Evolutionary conservation across 495 filamentous ascomycete genomes (phyloP), one percentile per base, ranked within the genome.

Genomic region (Podospora tetraspora): DNA sequence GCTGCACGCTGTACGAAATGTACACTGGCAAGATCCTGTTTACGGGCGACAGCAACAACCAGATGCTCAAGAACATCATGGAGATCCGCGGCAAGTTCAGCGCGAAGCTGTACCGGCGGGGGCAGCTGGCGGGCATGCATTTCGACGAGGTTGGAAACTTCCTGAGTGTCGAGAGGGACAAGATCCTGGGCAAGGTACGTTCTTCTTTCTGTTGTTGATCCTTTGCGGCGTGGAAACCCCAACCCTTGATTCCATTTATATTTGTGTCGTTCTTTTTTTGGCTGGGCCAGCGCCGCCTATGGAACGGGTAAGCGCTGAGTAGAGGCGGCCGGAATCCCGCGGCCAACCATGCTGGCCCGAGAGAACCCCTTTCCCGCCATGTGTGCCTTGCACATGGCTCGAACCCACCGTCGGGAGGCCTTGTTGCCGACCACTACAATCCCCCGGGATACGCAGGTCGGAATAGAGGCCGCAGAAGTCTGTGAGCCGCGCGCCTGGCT

Each of bases 1-100:
- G 95, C 19, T 98, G 96, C 79, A 99, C 95, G 24, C 82, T 99
- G 27, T 99, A 94, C 78, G 95, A 99, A 79, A 84, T 99, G 30
- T 97, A 94, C 83, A 97, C 96, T 0, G 94, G 96, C 68, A 97
- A 97, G 79, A 97, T 99, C 68, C 84, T 99, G 57, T 99, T 99
- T 80, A 92, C 90, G 2, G 95, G 96, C 59, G 88, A 91, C 66
- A 93, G 91, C 81, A 99, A 99, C 83, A 98, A 99, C 75, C 92
- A 96, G 77, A 98, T 98, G 95, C 85, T 99, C 16, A 89, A 90
- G 66, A 89, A 91, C 16, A 95, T 99, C 72, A 95, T 97, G 89
- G 96, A 98, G 75, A 94, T 93, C 72, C 89, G 96, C 57, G 95
- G 96, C 78, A 96, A 94, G 78, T 90, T 97, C 74, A 92, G 89